These are phyloP conservation scores for Aspergillus taichungensis DNA, from an alignment of 495 filamentous ascomycete genomes.

Conservation along the genomic window DNA sequence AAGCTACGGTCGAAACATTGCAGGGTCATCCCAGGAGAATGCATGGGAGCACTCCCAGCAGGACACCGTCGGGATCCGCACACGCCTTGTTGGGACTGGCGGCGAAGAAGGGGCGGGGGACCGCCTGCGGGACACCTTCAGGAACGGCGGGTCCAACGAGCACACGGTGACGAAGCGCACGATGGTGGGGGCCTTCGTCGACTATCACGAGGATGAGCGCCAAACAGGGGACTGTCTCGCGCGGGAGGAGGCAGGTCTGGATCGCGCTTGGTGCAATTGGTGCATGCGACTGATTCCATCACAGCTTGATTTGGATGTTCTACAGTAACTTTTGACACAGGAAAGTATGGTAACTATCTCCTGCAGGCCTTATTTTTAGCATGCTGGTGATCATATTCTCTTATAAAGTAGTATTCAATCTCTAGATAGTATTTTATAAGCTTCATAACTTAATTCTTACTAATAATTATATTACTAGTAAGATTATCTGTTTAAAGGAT, in stretches of 20 bases:
- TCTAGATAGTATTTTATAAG: too few relatives aligned
- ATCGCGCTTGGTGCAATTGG: conserved; percentile 48
- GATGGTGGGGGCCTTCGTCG: conserved; percentile 69
- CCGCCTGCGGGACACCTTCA: conserved; percentile 74
- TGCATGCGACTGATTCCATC: conserved; percentile 35
- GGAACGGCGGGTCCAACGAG: conserved; percentile 76
- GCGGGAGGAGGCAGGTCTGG: conserved; percentile 42
- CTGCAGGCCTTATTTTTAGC: too few relatives aligned
- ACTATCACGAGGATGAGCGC: conserved; percentile 72
- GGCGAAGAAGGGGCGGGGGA: conserved; percentile 56
- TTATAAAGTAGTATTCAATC: too few relatives aligned
- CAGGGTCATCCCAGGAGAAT: conserved; percentile 26
- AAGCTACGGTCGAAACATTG: conserved; percentile 4
- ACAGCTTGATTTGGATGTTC: conserved; percentile 13
- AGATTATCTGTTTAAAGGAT: too few relatives aligned
- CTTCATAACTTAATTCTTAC: too few relatives aligned
- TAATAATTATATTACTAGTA: too few relatives aligned
- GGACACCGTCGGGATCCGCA: conserved; percentile 69
- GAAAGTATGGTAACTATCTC: too few relatives aligned
- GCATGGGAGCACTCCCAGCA: conserved; percentile 65
- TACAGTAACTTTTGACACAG: not conserved
- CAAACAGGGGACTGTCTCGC: conserved; percentile 56
- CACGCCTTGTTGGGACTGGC: conserved; percentile 3
- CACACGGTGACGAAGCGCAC: conserved; percentile 69
- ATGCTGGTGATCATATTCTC: too few relatives aligned